These are phyloP conservation scores for Trichoderma sp. DNA, from an alignment of 2,329 filamentous ascomycete species.

Conservation along the genomic window DNA sequence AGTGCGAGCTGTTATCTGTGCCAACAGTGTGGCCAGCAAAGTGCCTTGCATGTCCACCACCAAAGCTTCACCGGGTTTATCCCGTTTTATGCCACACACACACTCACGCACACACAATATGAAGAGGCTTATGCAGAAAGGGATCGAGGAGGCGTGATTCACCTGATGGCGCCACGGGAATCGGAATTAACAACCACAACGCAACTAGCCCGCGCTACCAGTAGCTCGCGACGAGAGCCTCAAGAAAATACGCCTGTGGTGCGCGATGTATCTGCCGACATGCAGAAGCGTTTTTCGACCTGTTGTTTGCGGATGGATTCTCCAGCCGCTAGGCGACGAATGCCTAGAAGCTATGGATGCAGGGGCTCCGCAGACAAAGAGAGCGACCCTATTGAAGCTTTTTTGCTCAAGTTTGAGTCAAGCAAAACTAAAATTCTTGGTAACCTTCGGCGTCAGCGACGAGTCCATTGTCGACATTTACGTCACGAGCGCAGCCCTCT, in stretches of 20 bases:
- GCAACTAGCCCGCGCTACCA: background rate
- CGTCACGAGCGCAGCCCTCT: background rate
- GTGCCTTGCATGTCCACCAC: conserved; percentile 15
- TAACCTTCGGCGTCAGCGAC: conserved; percentile 10
- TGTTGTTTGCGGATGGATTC: background rate
- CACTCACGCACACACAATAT: background rate
- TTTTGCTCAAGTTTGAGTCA: background rate
- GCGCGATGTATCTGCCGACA: background rate
- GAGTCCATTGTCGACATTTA: background rate
- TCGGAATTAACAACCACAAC: background rate
- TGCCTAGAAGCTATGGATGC: background rate
- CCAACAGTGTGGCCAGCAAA: conserved; percentile 1
- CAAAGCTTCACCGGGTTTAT: background rate
- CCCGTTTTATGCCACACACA: background rate
- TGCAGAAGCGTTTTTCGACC: background rate
- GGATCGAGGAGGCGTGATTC: background rate
- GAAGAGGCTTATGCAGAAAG: background rate
- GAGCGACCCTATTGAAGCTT: background rate
- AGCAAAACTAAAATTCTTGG: background rate
- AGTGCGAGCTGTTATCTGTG: background rate
- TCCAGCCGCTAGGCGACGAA: background rate
- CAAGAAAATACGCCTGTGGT: background rate
- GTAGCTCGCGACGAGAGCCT: background rate
- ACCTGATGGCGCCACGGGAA: background rate
- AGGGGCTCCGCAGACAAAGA: background rate